phyloP scores from a whole-genome alignment of 1,284 basidiomycete species.

The Vanrija humicola region DNA sequence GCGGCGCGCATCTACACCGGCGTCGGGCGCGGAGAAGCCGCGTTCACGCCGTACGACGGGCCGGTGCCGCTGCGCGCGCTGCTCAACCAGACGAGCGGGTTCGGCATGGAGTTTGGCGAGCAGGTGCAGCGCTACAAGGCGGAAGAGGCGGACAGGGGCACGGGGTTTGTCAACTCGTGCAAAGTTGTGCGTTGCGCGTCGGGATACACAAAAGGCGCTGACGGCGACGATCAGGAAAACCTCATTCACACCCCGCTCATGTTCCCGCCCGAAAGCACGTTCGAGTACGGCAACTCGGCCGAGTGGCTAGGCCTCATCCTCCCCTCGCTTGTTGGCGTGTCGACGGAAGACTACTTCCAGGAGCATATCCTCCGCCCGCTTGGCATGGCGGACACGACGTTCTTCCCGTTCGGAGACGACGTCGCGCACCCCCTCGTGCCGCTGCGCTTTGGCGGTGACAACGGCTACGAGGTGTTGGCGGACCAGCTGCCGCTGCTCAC shows the following conservation, averaged over 20 bases:
- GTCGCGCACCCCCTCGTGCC: constrained; percentile 21
- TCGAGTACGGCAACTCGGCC: constrained; percentile 33
- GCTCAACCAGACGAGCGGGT: constrained; percentile 39
- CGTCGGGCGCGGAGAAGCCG: constrained; percentile 15
- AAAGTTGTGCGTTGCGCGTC: constrained; percentile 21
- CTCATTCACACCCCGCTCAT: constrained; percentile 33
- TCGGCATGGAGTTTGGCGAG: constrained; percentile 30
- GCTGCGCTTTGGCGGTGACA: constrained; percentile 12
- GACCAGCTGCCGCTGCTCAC: constrained; percentile 22
- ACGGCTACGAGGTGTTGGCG: constrained; percentile 19
- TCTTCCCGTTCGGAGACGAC: constrained; percentile 26
- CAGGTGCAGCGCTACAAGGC: constrained; percentile 27
- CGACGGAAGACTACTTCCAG: constrained; percentile 30
- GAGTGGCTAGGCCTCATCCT: constrained; percentile 40
- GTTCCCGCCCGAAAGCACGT: constrained; percentile 24
- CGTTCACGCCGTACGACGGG: constrained; percentile 7
- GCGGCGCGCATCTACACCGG: constrained; percentile 16
- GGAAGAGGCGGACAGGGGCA: constrained; percentile 16
- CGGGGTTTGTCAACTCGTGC: constrained; percentile 36
- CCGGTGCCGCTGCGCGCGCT: constrained; percentile 24
- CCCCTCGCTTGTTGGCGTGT: constrained; percentile 16
- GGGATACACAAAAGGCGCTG: not conserved
- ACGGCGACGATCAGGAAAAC: constrained; percentile 23
- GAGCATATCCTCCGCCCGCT: constrained; percentile 28
- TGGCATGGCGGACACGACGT: constrained; percentile 32